Conservation (phyloP, 306 rosid species). For the Rosa lucieae region DNA sequence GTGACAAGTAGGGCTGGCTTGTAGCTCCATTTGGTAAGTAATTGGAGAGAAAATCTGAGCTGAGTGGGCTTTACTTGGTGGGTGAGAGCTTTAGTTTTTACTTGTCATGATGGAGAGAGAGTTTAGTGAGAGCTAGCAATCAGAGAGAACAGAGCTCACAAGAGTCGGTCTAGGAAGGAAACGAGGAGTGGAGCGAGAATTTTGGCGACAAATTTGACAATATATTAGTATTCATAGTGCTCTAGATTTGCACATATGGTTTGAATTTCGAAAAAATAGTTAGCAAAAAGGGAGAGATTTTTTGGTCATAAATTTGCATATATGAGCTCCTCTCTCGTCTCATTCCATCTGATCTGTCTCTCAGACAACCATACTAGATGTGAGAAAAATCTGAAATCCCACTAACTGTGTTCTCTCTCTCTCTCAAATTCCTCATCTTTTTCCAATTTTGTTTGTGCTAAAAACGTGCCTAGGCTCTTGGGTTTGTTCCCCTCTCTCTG, state of each 20-base stretch:
- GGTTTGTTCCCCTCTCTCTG: slow-evolving; percentile 39
- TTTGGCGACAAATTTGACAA: slow-evolving; percentile 44
- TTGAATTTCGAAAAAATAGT: slow-evolving; percentile 33
- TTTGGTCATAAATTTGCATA: slow-evolving; percentile 13
- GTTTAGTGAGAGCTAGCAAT: slow-evolving; percentile 22
- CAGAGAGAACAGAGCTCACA: slow-evolving; percentile 21
- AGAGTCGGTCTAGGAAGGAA: slow-evolving; percentile 58
- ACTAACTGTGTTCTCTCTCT: not conserved
- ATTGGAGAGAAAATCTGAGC: slow-evolving; percentile 35
- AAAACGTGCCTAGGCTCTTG: slow-evolving; percentile 34
- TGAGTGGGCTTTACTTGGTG: slow-evolving; percentile 1
- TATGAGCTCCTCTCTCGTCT: not conserved
- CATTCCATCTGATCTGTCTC: slow-evolving; percentile 30
- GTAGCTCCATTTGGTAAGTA: slow-evolving; percentile 31
- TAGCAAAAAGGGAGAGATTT: not conserved
- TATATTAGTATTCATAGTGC: slow-evolving; percentile 27
- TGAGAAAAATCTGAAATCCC: slow-evolving; percentile 46
- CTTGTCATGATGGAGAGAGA: slow-evolving; percentile 11
- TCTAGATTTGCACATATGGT: slow-evolving; percentile 54
- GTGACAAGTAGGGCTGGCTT: slow-evolving; percentile 30
- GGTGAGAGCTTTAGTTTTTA: slow-evolving; percentile 9
- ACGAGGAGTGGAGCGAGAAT: slow-evolving; percentile 63
- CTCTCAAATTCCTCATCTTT: slow-evolving; percentile 8
- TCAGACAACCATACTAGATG: slow-evolving; percentile 53
- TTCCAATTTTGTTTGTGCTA: slow-evolving; percentile 20